Evolutionary conservation across 2,329 filamentous ascomycete genomes (phyloP).

Genomic region (Alternaria longipes): DNA sequence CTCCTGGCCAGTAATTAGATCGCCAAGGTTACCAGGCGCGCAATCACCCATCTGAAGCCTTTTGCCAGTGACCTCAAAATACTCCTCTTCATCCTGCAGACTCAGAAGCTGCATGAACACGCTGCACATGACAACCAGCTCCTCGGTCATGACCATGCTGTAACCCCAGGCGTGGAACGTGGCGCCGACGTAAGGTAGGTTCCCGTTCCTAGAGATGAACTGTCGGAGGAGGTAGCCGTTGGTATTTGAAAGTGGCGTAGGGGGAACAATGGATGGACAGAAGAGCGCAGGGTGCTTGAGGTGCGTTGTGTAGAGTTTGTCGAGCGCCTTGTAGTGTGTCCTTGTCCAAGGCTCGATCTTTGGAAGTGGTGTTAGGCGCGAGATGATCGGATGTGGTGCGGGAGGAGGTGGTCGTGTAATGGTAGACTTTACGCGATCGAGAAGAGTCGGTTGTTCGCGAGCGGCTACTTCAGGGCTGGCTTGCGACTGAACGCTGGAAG

Average conservation of each 20-base stretch:
- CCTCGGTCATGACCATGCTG: conserved; percentile 41
- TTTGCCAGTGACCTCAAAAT: conserved; percentile 35
- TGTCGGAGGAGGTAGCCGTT: conserved; percentile 42
- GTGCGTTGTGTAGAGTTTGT: conserved; percentile 46
- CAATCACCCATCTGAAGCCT: conserved; percentile 43
- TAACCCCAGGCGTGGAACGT: conserved; percentile 49
- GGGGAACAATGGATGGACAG: conserved; percentile 31
- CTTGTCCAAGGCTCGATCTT: conserved; percentile 52
- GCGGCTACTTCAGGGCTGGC: conserved; percentile 10
- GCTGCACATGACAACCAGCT: conserved; percentile 45
- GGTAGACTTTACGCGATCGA: conserved; percentile 3
- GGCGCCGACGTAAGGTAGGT: conserved; percentile 40
- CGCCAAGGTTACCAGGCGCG: conserved; percentile 31
- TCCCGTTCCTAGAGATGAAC: conserved; percentile 31
- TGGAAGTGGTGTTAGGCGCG: conserved; percentile 41
- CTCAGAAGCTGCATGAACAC: conserved; percentile 47
- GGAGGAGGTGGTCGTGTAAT: conserved; percentile 13
- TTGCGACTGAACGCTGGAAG: conserved; percentile 9
- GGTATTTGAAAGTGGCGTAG: conserved; percentile 32
- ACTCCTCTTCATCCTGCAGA: conserved; percentile 37
- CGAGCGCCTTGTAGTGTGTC: conserved; percentile 52
- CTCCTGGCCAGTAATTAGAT: conserved; percentile 33
- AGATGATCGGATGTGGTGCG: conserved; percentile 39
- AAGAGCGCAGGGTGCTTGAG: conserved; percentile 46
- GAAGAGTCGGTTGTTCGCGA: conserved; percentile 8